A percentile compares a stretch with the other conserved stretches of the same genome.
Evolutionary conservation across 169 alveolate species (phyloP).

Genomic region (Plasmodium billcollinsi): DNA sequence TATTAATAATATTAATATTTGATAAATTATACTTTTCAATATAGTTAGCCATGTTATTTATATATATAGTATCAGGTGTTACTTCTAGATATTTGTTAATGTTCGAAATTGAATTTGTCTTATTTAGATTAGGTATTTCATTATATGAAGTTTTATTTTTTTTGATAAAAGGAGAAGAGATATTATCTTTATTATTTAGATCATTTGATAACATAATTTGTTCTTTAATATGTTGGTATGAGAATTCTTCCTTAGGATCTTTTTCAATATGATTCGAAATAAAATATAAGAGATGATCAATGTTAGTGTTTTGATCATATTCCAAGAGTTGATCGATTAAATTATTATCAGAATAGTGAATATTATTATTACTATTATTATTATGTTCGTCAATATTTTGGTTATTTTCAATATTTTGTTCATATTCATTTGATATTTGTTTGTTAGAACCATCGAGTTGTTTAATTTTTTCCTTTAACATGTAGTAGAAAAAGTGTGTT

Average conservation of each 20-base stretch:
- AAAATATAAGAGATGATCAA: slow-evolving; percentile 14
- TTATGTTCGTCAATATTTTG: not conserved
- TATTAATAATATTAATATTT: slow-evolving; percentile 60
- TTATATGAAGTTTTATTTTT: slow-evolving; percentile 24
- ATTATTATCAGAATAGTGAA: too few species aligned
- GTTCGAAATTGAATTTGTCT: not conserved
- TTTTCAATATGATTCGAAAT: slow-evolving; percentile 40
- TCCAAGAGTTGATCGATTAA: slow-evolving; percentile 13
- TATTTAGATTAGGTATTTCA: slow-evolving; percentile 17
- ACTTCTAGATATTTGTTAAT: slow-evolving; percentile 22
- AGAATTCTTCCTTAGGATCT: slow-evolving; percentile 13
- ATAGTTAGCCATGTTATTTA: slow-evolving; percentile 25
- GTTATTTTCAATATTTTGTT: slow-evolving; percentile 27
- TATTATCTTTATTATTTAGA: not conserved
- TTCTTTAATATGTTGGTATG: slow-evolving; percentile 17
- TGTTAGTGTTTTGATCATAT: not conserved
- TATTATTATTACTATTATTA: not conserved
- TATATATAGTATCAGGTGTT: slow-evolving; percentile 3
- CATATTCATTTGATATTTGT: not conserved
- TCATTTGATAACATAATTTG: slow-evolving; percentile 15
- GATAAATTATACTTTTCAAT: slow-evolving; percentile 43
- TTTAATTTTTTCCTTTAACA: slow-evolving; percentile 29
- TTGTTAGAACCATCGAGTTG: not conserved
- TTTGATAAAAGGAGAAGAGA: not conserved
- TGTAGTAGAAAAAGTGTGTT: slow-evolving; percentile 79